These are phyloP conservation scores for Purshia tridentata DNA, from an alignment of 306 rosid species.

Conservation along the genomic window DNA sequence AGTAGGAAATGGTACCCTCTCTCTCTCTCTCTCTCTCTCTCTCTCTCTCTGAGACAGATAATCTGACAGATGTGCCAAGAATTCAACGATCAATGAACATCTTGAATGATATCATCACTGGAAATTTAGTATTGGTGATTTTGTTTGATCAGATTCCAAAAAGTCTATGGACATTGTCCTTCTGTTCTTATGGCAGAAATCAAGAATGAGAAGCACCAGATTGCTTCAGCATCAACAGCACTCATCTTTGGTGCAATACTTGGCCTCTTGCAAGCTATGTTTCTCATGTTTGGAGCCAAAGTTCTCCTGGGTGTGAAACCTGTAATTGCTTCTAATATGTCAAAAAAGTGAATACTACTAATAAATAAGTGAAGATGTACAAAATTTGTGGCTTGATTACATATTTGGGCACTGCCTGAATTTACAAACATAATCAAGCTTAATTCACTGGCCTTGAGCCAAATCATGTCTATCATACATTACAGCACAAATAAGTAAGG, in stretches of 20 bases:
- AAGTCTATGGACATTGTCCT: constrained; percentile 19
- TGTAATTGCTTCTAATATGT: constrained; percentile 40
- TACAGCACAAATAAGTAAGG: no score
- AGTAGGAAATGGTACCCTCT: constrained; percentile 36
- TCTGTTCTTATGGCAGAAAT: constrained; percentile 24
- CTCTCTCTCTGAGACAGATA: no score
- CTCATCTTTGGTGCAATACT: constrained; percentile 74
- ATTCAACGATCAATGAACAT: no score
- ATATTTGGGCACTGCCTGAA: no score
- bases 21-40: neutral
- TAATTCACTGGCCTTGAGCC: no score
- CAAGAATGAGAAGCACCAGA: constrained; percentile 45
- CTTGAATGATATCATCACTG: neutral
- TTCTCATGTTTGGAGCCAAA: constrained; percentile 66
- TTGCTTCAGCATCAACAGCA: constrained; percentile 94
- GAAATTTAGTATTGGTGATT: neutral
- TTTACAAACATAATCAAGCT: no score
- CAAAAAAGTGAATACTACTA: no score
- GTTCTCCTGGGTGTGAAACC: constrained; percentile 64
- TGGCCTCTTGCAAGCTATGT: constrained; percentile 74
- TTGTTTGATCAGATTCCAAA: constrained; percentile 37
- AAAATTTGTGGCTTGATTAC: no score
- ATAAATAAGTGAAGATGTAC: no score
- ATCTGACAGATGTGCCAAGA: neutral
- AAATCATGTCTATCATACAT: neutral